Base-by-base conservation (phyloP, 164 flowering plant genomes). In the Stephania cephalantha region DNA sequence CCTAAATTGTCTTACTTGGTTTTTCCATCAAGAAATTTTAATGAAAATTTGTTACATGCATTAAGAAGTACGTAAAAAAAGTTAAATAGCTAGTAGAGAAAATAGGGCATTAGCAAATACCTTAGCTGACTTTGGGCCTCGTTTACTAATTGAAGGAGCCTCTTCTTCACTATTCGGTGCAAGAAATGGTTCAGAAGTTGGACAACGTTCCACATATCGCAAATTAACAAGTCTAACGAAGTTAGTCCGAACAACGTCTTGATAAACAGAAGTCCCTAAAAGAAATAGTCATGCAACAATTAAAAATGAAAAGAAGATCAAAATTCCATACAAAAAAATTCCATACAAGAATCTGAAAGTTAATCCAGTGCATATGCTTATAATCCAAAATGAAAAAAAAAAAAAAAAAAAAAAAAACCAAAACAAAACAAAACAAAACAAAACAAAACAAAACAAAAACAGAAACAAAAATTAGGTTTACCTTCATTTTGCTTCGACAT, bases 161-260 rank as follows among this genome's bases (percentile, higher is more conserved):
- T 83, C 88, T 53, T 83, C 87, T 63, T 84, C 87, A 52, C 77
- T 45, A 74, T 78, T 79, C 74, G 80, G 76, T 8, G 79, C 76
- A 77, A 90, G 75, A 76, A 84, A 78, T 46, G 98, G 97, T 71
- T 92, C 93, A 75, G 88, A 78, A 46, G 77, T 80, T 30, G 99
- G 99, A 78, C 97, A 92, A 11, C 95, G 94, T 79, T 93, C 97
- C 82, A 96, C 88, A 84, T 81, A 96, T 30, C 73, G 95, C 46
- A 90, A 87, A 79, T 73, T 46, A 55, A 89, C 84, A 84, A 94
- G 97, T 74, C 76, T 87, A 70, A 46, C 75, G 68, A 96, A 87
- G 68, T 72, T 81, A 70, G 84, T 89, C 17, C 82, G 85, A 64
- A 87, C 53, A 72, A 79, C 75, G 73, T 87, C 87, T n/a, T 79